Evolutionary conservation across 148 eudicot genomes (phyloP).

Genomic region (Suaeda aralocaspica): DNA sequence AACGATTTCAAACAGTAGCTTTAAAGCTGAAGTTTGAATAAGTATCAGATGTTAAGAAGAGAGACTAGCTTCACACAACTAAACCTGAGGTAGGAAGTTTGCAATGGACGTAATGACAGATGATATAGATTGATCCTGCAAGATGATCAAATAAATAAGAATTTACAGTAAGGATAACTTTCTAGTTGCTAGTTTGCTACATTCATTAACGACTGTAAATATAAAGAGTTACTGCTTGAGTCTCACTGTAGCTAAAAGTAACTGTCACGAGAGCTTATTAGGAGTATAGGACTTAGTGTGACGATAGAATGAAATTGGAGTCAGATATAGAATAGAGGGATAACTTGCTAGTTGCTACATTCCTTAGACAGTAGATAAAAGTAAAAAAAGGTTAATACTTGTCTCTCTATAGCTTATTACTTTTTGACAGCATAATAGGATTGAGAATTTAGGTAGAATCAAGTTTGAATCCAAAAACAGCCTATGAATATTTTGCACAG

Average conservation of each 20-base stretch:
- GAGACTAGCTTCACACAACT: constrained; percentile 8
- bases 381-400: too few species aligned
- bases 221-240: neutral
- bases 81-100: constrained; percentile 90
- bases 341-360: too few species aligned
- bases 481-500: neutral
- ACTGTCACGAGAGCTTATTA: neutral
- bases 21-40: neutral
- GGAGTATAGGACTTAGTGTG: too few species aligned
- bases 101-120: constrained; percentile 74
- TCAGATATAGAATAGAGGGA: too few species aligned
- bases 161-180: neutral
- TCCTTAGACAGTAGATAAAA: neutral
- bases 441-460: neutral
- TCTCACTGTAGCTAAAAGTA: neutral
- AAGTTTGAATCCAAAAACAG: neutral
- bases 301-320: too few species aligned
- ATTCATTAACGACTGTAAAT: neutral
- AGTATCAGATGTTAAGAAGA: neutral
- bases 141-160: constrained; percentile 13
- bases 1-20: neutral
- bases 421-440: neutral
- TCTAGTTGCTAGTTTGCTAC: neutral
- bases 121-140: constrained; percentile 86
- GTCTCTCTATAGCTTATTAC: neutral